A percentile compares a stretch with the other conserved stretches of the same genome.
Conservation (phyloP, 768 basidiomycete genomes). For the Rickenella mellea region DNA sequence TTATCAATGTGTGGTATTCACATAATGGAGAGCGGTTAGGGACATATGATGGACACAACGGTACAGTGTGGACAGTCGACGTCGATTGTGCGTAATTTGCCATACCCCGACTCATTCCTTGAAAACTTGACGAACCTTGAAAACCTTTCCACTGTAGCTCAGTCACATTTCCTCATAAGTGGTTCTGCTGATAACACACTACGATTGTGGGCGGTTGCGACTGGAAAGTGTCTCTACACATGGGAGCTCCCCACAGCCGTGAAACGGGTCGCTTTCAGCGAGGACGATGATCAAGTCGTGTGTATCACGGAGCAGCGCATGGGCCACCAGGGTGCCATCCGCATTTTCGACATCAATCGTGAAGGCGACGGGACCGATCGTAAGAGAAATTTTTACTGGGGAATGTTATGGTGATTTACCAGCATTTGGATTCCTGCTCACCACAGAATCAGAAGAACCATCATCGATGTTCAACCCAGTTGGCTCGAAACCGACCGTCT, state of each 20-base stretch:
- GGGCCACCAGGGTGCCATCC: constrained; percentile 85
- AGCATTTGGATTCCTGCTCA: constrained; percentile 23
- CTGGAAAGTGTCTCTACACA: constrained; percentile 84
- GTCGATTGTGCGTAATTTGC: constrained; percentile 68
- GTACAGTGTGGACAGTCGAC: constrained; percentile 93
- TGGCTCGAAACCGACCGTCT: constrained; percentile 95
- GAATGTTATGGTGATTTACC: constrained; percentile 17
- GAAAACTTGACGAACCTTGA: neutral
- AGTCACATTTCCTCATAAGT: constrained; percentile 79
- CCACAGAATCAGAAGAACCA: constrained; percentile 73
- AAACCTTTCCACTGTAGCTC: constrained; percentile 35
- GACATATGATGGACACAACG: constrained; percentile 94
- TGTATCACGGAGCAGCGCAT: constrained; percentile 97
- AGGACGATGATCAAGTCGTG: constrained; percentile 73
- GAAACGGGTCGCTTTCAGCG: constrained; percentile 89
- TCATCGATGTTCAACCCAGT: constrained; percentile 73
- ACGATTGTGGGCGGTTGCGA: constrained; percentile 80
- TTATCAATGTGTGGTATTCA: constrained; percentile 95
- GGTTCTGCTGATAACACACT: constrained; percentile 93
- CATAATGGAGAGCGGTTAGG: constrained; percentile 97
- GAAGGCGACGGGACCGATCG: constrained; percentile 76
- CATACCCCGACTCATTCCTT: neutral
- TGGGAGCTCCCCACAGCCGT: constrained; percentile 99
- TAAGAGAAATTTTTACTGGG: constrained; percentile 36
- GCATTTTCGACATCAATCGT: constrained; percentile 80